Evolutionary conservation across 2,329 filamentous ascomycete species (phyloP), one percentile per base, ranked within the genome.

Genomic region (Tolypocladium nubicola): DNA sequence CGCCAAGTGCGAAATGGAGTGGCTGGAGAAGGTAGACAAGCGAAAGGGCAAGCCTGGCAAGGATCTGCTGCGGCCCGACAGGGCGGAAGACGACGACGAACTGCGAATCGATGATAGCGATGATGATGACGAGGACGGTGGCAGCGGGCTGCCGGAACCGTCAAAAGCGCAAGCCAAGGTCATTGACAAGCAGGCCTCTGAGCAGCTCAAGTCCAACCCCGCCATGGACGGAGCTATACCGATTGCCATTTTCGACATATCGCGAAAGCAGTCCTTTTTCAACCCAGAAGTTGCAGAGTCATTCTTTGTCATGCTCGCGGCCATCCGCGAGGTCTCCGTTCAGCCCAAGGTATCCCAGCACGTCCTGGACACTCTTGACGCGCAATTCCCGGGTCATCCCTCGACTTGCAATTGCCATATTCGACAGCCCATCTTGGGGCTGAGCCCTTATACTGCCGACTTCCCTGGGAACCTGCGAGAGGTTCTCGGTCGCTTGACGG

Each of bases 211-310:
- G 66, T 84, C 83, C 58, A 93, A 91, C 53, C 91, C 93, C 4
- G 90, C 90, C 11, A 79, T 97, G 61, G 89, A 88, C 59, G 94
- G 94, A n/a, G 94, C 90, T 19, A 96, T 99, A 63, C 92, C 94
- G 2, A 82, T 91, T 57, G 91, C 93, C 43, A 89, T 99, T 53
- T 97, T 96, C 67, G 90, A 96, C 66, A 84, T 90, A 26, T 87
- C 91, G 7, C 85, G 85, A 75, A 90, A 88, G 70, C 86, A 96
- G 65, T 82, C 88, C 55, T 85, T 88, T 62, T 84, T 86, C 68
- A 82, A 81, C 59, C 73, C 84, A 1, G 75, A 77, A 1, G 79
- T 90, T 8, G 90, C 85, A 3, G 85, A 87, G 65, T 75, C 81
- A 26, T 96, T 97, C 73, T 97, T 94, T 71, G 77, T 88, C 65